Conservation (phyloP, 305 asterid species). For the Fraxinus greggii region DNA sequence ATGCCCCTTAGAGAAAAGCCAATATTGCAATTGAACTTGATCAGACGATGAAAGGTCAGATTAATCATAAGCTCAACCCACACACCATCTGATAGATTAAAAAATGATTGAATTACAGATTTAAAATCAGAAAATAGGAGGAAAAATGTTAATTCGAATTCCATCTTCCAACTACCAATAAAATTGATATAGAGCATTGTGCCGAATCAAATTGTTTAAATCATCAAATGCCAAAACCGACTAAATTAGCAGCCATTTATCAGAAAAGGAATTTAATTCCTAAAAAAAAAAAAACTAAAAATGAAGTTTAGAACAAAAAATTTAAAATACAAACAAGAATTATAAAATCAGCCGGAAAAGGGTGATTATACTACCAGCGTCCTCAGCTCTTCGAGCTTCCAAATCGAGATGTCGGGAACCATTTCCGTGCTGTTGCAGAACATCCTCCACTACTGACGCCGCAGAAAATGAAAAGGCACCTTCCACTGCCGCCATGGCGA, state of each 20-base stretch:
- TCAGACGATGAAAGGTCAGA: neutral
- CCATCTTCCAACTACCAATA: neutral
- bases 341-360: slow-evolving; percentile 8
- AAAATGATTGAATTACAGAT: neutral
- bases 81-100: neutral
- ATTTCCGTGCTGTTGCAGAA: slow-evolving; percentile 82
- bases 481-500: slow-evolving; percentile 40
- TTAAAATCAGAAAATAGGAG: neutral
- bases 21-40: neutral
- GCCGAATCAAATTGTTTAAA: neutral
- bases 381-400: slow-evolving; percentile 87
- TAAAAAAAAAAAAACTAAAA: neutral
- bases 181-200: neutral
- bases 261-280: slow-evolving; percentile 7
- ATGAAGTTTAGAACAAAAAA: neutral
- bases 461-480: slow-evolving; percentile 53
- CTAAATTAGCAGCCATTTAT: neutral
- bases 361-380: slow-evolving; percentile 59
- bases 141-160: neutral
- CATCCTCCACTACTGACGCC: slow-evolving; percentile 91
- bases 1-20: neutral
- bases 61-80: neutral
- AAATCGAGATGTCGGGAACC: slow-evolving; percentile 75
- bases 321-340: neutral
- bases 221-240: neutral